These are phyloP conservation scores for Microdochium bolleyi DNA, from an alignment of 2,329 filamentous ascomycete genomes.

Conservation along the genomic window DNA sequence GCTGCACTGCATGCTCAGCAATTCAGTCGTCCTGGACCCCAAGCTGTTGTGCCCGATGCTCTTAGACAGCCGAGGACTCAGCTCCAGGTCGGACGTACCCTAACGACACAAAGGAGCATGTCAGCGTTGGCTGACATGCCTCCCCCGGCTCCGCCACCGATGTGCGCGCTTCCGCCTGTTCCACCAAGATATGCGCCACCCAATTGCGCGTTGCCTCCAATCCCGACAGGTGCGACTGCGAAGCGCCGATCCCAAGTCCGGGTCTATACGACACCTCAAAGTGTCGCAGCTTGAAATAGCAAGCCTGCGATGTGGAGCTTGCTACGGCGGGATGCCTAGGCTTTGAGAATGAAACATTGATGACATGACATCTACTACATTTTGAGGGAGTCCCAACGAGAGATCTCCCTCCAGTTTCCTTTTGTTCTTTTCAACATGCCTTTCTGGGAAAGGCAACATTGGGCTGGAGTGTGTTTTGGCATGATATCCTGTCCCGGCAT, in stretches of 20 bases:
- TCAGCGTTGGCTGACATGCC: slow-evolving; percentile 41
- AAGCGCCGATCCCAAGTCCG: neutral
- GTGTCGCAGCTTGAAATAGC: neutral
- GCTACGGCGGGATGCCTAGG: no score
- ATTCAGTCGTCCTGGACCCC: neutral
- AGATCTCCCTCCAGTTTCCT: no score
- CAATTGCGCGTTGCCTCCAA: neutral
- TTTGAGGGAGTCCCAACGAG: no score
- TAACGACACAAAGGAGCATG: slow-evolving; percentile 37
- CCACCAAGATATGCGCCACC: slow-evolving; percentile 22
- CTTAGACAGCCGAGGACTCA: neutral
- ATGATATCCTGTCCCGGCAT: no score
- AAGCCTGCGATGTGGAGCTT: no score
- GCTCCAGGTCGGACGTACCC: neutral
- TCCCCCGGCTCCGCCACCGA: slow-evolving; percentile 46
- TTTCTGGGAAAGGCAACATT: no score
- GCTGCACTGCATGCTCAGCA: neutral
- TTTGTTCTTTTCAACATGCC: no score
- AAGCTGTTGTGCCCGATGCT: neutral
- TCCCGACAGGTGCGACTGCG: neutral
- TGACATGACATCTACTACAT: no score
- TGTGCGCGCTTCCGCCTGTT: slow-evolving; percentile 44
- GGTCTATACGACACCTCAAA: neutral
- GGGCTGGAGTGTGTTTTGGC: no score
- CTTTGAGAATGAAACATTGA: no score